Evolutionary conservation across 2,329 filamentous ascomycete genomes (phyloP).

Genomic region (Septoria linicola): DNA sequence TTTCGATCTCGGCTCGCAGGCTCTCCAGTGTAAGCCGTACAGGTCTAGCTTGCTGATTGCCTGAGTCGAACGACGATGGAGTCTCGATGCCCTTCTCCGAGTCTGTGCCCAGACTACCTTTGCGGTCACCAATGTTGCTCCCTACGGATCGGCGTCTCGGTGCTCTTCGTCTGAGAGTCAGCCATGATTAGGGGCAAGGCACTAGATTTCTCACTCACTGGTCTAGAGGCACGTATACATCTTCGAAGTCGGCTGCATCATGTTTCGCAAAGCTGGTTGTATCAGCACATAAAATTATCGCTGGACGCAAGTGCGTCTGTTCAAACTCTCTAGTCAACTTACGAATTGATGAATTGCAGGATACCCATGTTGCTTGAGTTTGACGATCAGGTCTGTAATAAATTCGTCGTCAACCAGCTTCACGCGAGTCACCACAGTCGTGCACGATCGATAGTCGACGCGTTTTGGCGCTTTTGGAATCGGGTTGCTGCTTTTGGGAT

Average conservation of each 20-base stretch:
- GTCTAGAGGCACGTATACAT: constrained; percentile 52
- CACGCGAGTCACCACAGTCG: too few species aligned
- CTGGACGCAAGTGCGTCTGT: too few species aligned
- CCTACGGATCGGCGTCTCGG: not conserved
- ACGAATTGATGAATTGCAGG: constrained; percentile 3
- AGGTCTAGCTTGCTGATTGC: constrained; percentile 20
- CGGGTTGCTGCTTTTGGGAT: too few species aligned
- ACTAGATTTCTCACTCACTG: constrained; percentile 25
- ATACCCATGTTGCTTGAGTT: constrained; percentile 1
- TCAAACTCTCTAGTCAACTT: too few species aligned
- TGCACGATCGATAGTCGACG: too few species aligned
- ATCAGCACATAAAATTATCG: not conserved
- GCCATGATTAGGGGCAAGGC: not conserved
- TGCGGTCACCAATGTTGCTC: not conserved
- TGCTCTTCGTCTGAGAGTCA: not conserved
- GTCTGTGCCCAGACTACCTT: not conserved
- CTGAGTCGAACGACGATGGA: not conserved
- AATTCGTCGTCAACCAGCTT: too few species aligned
- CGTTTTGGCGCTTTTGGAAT: too few species aligned
- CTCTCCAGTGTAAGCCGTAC: constrained; percentile 68
- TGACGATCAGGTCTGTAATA: not conserved
- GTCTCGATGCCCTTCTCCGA: constrained; percentile 8
- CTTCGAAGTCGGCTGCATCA: constrained; percentile 52
- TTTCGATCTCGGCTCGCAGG: constrained; percentile 65
- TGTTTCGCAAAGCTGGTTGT: constrained; percentile 46